phyloP scores from a whole-genome alignment of 768 basidiomycete genomes.

The Pleurotus pulmonarius region DNA sequence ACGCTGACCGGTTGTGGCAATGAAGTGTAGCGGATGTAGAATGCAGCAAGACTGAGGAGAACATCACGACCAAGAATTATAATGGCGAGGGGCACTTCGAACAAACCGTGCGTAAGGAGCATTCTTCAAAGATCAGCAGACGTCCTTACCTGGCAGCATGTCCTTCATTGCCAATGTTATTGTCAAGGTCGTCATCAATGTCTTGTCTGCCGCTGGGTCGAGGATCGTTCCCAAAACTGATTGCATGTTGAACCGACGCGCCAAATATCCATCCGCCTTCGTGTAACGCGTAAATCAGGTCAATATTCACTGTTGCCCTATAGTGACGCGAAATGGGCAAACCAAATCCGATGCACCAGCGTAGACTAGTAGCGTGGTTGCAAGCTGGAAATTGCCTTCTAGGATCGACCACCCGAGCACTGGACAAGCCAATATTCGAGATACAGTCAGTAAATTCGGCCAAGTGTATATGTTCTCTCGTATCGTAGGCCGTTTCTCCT shows the following conservation, averaged over 20 bases:
- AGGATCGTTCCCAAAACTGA: slow-evolving; percentile 94
- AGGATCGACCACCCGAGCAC: slow-evolving; percentile 89
- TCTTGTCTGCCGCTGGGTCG: slow-evolving; percentile 97
- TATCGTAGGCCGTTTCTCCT: slow-evolving; percentile 25
- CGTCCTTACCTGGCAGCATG: slow-evolving; percentile 71
- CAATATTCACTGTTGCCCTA: background rate
- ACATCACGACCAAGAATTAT: slow-evolving; percentile 90
- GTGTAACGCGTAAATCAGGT: slow-evolving; percentile 4
- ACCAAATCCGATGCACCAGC: slow-evolving; percentile 94
- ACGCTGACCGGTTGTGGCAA: slow-evolving; percentile 77
- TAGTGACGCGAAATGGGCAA: slow-evolving; percentile 24
- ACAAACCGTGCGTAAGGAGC: background rate
- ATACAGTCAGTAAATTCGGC: slow-evolving; percentile 86
- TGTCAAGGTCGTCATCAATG: slow-evolving; percentile 90
- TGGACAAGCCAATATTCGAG: slow-evolving; percentile 87
- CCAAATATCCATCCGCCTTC: slow-evolving; percentile 90
- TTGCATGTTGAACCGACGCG: slow-evolving; percentile 80
- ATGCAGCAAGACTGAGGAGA: slow-evolving; percentile 80
- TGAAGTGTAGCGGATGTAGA: slow-evolving; percentile 90
- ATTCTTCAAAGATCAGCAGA: background rate
- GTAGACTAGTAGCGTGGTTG: slow-evolving; percentile 81
- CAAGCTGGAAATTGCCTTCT: slow-evolving; percentile 72
- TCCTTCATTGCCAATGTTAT: slow-evolving; percentile 81
- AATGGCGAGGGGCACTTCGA: slow-evolving; percentile 74
- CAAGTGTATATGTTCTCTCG: slow-evolving; percentile 92